Evolutionary conservation across 148 eudicot species (phyloP).

Genomic region (Diospyros lotus): DNA sequence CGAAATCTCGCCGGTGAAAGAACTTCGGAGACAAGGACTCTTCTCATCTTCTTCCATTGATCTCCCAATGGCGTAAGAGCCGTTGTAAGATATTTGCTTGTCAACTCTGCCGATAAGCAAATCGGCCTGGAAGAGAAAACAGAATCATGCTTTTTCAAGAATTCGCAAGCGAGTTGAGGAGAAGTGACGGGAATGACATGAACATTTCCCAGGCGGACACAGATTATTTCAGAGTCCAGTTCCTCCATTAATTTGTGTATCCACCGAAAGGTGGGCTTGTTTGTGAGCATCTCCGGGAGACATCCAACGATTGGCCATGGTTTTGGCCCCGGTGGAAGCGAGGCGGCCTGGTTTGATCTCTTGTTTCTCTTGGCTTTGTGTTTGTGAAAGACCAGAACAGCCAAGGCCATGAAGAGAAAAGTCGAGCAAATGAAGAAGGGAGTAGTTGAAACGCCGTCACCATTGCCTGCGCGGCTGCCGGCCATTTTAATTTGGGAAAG

Average conservation of each 20-base stretch:
- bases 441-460: neutral
- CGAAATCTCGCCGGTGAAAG: neutral
- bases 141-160: conserved; percentile 16
- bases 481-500: too few relatives aligned
- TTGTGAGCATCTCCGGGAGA: neutral
- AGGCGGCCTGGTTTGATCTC: too few relatives aligned
- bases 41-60: conserved; percentile 21
- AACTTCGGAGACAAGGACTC: conserved; percentile 8
- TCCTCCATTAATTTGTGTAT: conserved; percentile 13
- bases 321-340: conserved; percentile 12
- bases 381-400: neutral
- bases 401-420: neutral
- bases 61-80: conserved; percentile 6
- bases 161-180: conserved; percentile 12
- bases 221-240: conserved; percentile 2
- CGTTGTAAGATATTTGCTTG: conserved; percentile 10
- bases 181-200: conserved; percentile 14
- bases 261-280: conserved; percentile 15
- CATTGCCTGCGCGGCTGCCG: too few relatives aligned
- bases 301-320: conserved; percentile 17
- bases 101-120: neutral
- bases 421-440: neutral
- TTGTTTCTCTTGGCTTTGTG: neutral
- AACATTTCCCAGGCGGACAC: conserved; percentile 7
- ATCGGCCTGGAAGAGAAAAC: conserved; percentile 17